Conservation (phyloP, 2,329 filamentous ascomycete genomes). For the Hortaea werneckii region DNA sequence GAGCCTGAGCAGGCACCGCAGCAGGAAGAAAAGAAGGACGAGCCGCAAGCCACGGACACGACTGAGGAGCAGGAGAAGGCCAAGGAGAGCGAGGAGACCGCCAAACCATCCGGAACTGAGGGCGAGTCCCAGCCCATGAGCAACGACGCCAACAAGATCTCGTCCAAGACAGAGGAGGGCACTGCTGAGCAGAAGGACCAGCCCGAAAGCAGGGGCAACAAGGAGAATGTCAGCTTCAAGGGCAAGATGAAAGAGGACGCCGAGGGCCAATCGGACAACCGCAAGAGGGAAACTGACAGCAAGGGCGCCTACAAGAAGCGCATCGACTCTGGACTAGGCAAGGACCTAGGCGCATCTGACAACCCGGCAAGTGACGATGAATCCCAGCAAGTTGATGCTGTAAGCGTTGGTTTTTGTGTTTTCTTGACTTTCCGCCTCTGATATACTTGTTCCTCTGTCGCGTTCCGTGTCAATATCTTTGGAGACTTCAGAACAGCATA, state of each 20-base stretch:
- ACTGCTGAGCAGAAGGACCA: conserved; percentile 10
- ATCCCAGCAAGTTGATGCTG: conserved; percentile 3
- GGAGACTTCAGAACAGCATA: background rate
- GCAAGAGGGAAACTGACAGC: conserved; percentile 27
- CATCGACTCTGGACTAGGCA: conserved; percentile 24
- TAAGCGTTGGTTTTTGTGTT: background rate
- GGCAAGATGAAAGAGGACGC: conserved; percentile 24
- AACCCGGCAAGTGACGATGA: background rate
- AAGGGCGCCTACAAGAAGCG: conserved; percentile 31
- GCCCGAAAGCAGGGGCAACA: conserved; percentile 1
- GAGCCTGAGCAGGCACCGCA: background rate
- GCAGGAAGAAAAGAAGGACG: conserved; percentile 18
- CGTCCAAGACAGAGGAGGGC: conserved; percentile 17
- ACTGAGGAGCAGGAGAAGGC: conserved; percentile 2
- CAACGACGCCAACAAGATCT: conserved; percentile 14
- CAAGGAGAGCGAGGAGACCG: conserved; percentile 4
- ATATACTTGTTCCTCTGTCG: too few relatives aligned
- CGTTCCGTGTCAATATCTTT: too few relatives aligned
- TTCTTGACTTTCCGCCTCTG: background rate
- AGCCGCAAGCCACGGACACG: conserved; percentile 19
- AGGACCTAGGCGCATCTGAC: conserved; percentile 5
- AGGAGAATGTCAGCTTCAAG: conserved; percentile 14
- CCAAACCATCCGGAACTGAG: conserved; percentile 16
- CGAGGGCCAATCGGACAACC: conserved; percentile 25
- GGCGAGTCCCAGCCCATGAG: conserved; percentile 21